Percentiles rank a stretch among this genome's conserved stretches.
Conservation (phyloP, 495 filamentous ascomycete genomes). For the Haplographium delicatum region DNA sequence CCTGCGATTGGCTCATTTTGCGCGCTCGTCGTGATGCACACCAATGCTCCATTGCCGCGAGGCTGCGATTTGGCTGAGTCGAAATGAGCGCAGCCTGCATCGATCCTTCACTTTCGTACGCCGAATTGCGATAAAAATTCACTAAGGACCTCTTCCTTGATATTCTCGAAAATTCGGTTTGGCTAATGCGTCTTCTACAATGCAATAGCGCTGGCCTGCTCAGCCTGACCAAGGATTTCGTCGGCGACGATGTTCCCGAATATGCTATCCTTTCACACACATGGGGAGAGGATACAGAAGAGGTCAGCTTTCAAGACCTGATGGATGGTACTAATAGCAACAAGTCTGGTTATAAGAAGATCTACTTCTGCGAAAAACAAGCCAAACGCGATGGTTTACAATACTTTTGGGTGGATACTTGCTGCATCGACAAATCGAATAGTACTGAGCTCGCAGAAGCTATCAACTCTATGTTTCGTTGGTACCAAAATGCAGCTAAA, state of each 20-base stretch:
- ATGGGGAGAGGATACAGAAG: not conserved
- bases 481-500: slow-evolving; percentile 1
- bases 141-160: too few species aligned
- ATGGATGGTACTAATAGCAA: slow-evolving; percentile 5
- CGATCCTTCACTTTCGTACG: too few species aligned
- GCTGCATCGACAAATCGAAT: not conserved
- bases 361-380: slow-evolving; percentile 28
- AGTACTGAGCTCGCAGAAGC: not conserved
- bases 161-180: too few species aligned
- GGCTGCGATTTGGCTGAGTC: too few species aligned
- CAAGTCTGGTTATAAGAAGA: slow-evolving; percentile 29
- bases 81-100: too few species aligned
- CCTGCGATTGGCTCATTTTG: too few species aligned
- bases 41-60: too few species aligned
- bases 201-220: slow-evolving; percentile 4
- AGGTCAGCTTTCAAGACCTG: slow-evolving; percentile 10
- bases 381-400: slow-evolving; percentile 21
- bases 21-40: too few species aligned
- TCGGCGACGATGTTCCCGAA: slow-evolving; percentile 7
- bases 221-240: slow-evolving; percentile 5
- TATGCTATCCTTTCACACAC: slow-evolving; percentile 22
- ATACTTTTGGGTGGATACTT: too few species aligned
- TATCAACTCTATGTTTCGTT: slow-evolving; percentile 7
- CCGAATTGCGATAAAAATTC: too few species aligned
- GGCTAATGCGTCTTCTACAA: not conserved